Conservation (phyloP, 768 basidiomycete genomes). For the Leccinum uliginosum region DNA sequence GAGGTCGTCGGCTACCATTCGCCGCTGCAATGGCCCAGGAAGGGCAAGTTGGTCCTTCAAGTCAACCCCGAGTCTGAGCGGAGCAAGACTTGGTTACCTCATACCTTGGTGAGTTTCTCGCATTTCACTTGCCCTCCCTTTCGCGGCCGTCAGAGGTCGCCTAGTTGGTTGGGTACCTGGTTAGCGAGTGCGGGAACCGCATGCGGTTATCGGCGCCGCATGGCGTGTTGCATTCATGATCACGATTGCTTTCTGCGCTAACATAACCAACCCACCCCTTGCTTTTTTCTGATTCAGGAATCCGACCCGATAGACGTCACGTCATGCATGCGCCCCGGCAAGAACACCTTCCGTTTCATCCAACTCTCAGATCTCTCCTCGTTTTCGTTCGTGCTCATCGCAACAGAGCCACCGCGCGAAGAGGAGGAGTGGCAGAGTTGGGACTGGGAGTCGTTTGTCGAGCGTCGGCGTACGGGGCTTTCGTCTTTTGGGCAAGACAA, state of each 20-base stretch:
- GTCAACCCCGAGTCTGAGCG: conserved; percentile 36
- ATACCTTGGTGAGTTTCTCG: conserved; percentile 35
- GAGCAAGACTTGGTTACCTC: conserved; percentile 41
- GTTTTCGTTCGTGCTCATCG: conserved; percentile 43
- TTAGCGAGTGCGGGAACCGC: too few species aligned
- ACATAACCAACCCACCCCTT: not conserved
- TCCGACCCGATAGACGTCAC: conserved; percentile 39
- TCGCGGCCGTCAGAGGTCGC: too few species aligned
- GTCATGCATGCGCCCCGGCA: conserved; percentile 36
- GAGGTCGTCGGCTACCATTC: conserved; percentile 15
- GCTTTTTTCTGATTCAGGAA: conserved; percentile 18
- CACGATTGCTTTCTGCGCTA: not conserved
- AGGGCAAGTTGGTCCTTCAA: conserved; percentile 42
- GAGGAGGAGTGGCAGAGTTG: conserved; percentile 19
- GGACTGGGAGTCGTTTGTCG: conserved; percentile 21
- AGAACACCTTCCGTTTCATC: conserved; percentile 47
- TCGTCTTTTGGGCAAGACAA: not conserved
- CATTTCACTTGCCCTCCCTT: not conserved
- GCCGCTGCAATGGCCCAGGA: conserved; percentile 37
- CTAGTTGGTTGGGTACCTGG: too few species aligned
- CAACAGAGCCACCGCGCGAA: conserved; percentile 24
- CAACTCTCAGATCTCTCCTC: conserved; percentile 42
- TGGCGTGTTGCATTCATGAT: not conserved
- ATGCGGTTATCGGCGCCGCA: not conserved
- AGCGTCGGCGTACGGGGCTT: not conserved